These are phyloP conservation scores for Candida nanaspora DNA, from an alignment of 805 yeast genomes.

Conservation along the genomic window DNA sequence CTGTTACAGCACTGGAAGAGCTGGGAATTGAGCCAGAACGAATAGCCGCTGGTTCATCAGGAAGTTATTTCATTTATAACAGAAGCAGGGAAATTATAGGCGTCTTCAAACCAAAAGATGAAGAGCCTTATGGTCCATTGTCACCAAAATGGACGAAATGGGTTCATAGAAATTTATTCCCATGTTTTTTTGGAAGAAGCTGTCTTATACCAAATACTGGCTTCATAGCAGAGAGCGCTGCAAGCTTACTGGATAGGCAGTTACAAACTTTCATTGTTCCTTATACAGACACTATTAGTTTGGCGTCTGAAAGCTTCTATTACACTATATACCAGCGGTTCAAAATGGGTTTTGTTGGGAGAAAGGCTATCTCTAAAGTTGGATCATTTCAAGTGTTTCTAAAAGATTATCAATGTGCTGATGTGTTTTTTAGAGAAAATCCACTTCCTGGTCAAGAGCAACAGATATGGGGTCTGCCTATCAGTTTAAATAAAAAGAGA, in stretches of 20 bases:
- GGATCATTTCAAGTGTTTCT: conserved; percentile 67
- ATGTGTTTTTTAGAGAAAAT: conserved; percentile 43
- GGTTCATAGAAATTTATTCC: conserved; percentile 68
- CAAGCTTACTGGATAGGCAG: conserved; percentile 56
- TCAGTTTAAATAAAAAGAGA: conserved; percentile 6
- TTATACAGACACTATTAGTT: conserved; percentile 48
- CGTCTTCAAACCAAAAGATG: conserved; percentile 73
- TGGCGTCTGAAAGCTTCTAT: conserved; percentile 44
- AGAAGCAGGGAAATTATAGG: conserved; percentile 35
- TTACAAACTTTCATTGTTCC: conserved; percentile 58
- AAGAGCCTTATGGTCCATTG: conserved; percentile 73
- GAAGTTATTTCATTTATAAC: conserved; percentile 54
- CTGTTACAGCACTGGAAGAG: conserved; percentile 37
- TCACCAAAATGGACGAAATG: conserved; percentile 79
- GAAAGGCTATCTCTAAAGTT: conserved; percentile 35
- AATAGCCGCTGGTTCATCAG: conserved; percentile 62
- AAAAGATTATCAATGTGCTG: conserved; percentile 52
- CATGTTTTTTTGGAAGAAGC: conserved; percentile 69
- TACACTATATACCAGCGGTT: conserved; percentile 42
- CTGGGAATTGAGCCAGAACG: conserved; percentile 39
- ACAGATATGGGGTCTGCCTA: background rate
- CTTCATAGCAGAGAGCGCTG: conserved; percentile 66
- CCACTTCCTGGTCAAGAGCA: conserved; percentile 39
- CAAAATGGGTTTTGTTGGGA: conserved; percentile 11
- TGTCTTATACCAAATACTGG: conserved; percentile 70